Evolutionary conservation across 805 yeast species (phyloP).

Genomic region (Saturnispora serradocipensis): DNA sequence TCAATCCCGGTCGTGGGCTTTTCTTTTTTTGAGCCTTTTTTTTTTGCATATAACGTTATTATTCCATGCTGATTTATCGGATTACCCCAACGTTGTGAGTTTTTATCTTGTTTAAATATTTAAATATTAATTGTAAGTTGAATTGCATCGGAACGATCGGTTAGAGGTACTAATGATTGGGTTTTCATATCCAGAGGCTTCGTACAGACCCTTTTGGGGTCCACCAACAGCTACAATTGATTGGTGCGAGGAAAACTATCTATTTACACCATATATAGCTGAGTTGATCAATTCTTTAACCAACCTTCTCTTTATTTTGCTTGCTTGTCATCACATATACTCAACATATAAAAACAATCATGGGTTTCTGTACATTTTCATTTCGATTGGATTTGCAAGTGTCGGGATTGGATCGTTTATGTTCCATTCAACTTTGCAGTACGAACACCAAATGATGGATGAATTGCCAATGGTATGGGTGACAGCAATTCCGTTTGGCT

Average conservation of each 20-base stretch:
- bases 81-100: background rate
- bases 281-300: slow-evolving; percentile 85
- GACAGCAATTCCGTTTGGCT: slow-evolving; percentile 78
- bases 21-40: background rate
- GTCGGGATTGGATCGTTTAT: slow-evolving; percentile 94
- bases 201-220: slow-evolving; percentile 47
- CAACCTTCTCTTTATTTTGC: slow-evolving; percentile 35
- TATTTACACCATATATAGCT: slow-evolving; percentile 75
- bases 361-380: slow-evolving; percentile 61
- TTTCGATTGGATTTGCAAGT: slow-evolving; percentile 70
- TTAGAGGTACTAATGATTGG: background rate
- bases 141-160: background rate
- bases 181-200: slow-evolving; percentile 8
- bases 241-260: slow-evolving; percentile 98
- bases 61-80: background rate
- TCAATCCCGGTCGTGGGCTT: slow-evolving; percentile 90
- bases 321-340: slow-evolving; percentile 32
- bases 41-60: background rate
- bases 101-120: background rate
- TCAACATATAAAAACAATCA: slow-evolving; percentile 51
- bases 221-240: slow-evolving; percentile 88
- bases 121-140: background rate
- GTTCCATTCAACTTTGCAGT: slow-evolving; percentile 91
- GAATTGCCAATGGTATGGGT: slow-evolving; percentile 98
- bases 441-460: slow-evolving; percentile 85